Base-by-base conservation (phyloP, 495 filamentous ascomycete species). In the Aeminium ludgeri region DNA sequence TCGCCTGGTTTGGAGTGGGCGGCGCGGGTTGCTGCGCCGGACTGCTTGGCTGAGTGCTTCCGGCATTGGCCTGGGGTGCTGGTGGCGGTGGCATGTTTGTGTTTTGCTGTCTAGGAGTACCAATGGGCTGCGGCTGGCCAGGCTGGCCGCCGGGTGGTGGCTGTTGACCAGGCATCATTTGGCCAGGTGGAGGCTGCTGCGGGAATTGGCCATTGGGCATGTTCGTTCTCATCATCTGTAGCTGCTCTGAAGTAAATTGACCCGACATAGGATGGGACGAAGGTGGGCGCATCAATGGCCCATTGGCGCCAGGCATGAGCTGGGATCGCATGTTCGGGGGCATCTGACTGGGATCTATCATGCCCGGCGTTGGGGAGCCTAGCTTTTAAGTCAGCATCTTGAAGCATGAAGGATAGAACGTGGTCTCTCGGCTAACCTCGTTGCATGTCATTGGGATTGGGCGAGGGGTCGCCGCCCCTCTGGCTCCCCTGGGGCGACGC, bases 381-480 rank as follows among this genome's bases (percentile, higher is more conserved):
- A 86, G 76, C 82, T 16, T 65, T 58, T 66, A 81, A 76, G 23
- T 65, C 57, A 18, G 80, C 81, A 44, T 80, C 83, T 2, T 83
- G 79, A 15, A 37, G 34, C 49, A 86, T 70, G 8, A 89, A 86
- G 20, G 86, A 94, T 40, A 78, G 74, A 51, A 70, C 71, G 68
- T 94, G 82, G 61, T 92, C 86, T n/a, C 86, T 84, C 13, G 82
- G 86, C 36, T 20, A 41, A 39, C 77, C 76, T 34, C 85, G 74
- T 65, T 86, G 89, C 69, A 86, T 85, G 29, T 93, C 89, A 18
- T 68, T 68, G 6, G 89, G 86, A 51, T 85, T 87, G 39, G 89
- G 89, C 11, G 89, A 96, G 19, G 83, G 74, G 34, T 81, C 86
- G 40, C 76, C 70, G 10, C 30, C 44, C 35, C 40, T 20, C 53